A percentile compares a stretch with the other conserved stretches of the same genome.
Evolutionary conservation across 352 stramenopile species (phyloP).

Genomic region (Phytophthora syringae): DNA sequence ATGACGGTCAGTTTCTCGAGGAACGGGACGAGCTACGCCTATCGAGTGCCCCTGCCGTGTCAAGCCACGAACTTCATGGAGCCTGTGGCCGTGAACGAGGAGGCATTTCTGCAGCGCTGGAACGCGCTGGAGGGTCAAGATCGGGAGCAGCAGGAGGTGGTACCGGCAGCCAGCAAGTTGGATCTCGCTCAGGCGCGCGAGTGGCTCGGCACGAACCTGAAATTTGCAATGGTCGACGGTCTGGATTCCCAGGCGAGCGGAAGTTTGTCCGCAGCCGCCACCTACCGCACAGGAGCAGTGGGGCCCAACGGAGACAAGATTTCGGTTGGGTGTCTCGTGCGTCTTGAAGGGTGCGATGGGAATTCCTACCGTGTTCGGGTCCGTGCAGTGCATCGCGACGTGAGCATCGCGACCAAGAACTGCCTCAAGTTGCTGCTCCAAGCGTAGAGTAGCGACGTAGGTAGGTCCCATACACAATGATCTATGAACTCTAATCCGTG

Average conservation of each 20-base stretch:
- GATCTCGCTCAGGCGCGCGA: constrained; percentile 84
- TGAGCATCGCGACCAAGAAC: constrained; percentile 76
- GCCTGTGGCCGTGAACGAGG: constrained; percentile 87
- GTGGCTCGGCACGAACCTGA: constrained; percentile 89
- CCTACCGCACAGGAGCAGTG: constrained; percentile 91
- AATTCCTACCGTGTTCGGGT: constrained; percentile 92
- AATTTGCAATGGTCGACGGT: constrained; percentile 88
- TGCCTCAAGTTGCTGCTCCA: constrained; percentile 64
- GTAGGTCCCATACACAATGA: background rate
- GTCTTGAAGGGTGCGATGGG: constrained; percentile 89
- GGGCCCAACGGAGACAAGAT: constrained; percentile 93
- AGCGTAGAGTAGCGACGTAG: constrained; percentile 22
- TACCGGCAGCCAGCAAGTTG: constrained; percentile 79
- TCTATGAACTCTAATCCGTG: constrained; percentile 17
- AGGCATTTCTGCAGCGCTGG: constrained; percentile 95
- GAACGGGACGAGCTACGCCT: constrained; percentile 72
- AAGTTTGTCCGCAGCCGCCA: constrained; percentile 90
- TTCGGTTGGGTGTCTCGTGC: constrained; percentile 93
- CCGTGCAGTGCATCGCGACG: constrained; percentile 91
- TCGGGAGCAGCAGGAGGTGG: constrained; percentile 93
- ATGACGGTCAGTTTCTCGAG: constrained; percentile 90
- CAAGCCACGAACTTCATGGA: constrained; percentile 93
- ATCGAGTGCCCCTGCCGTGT: constrained; percentile 80
- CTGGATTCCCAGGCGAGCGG: constrained; percentile 74
- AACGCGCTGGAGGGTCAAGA: constrained; percentile 91